Evolutionary conservation across 495 filamentous ascomycete species (phyloP).

Genomic region (Xylaria palmicola): DNA sequence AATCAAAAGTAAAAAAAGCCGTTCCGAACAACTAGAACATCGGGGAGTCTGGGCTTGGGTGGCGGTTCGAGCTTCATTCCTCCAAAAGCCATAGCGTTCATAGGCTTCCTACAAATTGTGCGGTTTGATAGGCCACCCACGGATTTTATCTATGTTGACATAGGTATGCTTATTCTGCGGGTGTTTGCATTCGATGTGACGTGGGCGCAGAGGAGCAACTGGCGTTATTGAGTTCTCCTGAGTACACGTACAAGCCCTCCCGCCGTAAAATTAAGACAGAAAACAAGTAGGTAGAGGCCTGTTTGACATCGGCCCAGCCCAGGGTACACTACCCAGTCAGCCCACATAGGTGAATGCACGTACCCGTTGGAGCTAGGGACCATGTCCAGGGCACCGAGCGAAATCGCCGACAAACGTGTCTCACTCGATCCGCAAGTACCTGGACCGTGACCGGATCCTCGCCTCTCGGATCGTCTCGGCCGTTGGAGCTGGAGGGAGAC

Average conservation of each 20-base stretch:
- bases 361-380: neutral
- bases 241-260: neutral
- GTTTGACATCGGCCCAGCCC: neutral
- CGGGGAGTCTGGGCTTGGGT: neutral
- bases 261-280: no score
- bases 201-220: neutral
- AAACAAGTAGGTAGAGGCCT: neutral
- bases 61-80: neutral
- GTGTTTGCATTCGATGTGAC: neutral
- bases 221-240: neutral
- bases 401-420: constrained; percentile 10
- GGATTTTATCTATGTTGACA: neutral
- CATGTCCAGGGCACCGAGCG: constrained; percentile 1
- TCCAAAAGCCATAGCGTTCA: neutral
- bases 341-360: constrained; percentile 1
- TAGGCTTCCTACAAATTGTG: neutral
- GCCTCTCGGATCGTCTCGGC: neutral
- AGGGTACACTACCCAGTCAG: neutral
- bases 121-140: neutral
- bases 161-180: neutral
- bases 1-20: no score
- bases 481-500: neutral
- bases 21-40: no score
- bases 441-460: neutral
- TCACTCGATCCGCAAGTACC: neutral